Evolutionary conservation across 768 basidiomycete species (phyloP), one percentile per base, ranked within the genome.

Genomic region (Xerocomellus chrysenteron): DNA sequence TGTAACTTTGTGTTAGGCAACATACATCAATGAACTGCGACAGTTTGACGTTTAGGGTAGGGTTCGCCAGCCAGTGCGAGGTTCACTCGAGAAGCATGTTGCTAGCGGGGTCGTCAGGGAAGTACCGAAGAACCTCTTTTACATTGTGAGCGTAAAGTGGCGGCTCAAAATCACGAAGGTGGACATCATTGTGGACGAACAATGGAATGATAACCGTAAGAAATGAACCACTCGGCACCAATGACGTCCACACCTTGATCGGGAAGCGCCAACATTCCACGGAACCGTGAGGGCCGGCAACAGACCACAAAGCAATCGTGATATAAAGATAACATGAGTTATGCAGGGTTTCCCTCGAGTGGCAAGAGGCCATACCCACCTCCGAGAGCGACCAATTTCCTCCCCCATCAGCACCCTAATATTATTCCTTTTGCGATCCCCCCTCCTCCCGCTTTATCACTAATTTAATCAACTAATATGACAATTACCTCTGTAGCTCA

Each of bases 191-290:
- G 47, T 59, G 62, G 48, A 46, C 9, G 44, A 50, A 68, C 63
- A 65, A 68, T 52, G 43, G 53, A 30, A 19, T 41, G 24, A 30
- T 24, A 32, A 24, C 17, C 37, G 26, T 17, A 36, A 52, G 48
- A 47, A 47, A 56, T 50, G 61, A 54, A 56, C 63, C 70, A 68
- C 70, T 61, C 65, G 61, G 60, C 30, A 52, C 49, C 55, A 48
- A 47, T 57, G 43, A 37, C 32, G 48, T 56, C 63, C 59, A 59
- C 56, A 51, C 33, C 44, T 49, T 40, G 11, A 26, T 49, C n/a
- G 8, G 51, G 58, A 47, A 37, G 21, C 13, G 19, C 28, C 16
- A 12, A 21, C 24, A 33, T 35, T 26, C 50, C 63, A 56, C 54
- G 49, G 14, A 39, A 50, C 50, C 35, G 28, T 32, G 26, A 33